These are phyloP conservation scores for Strobilomyces confusus DNA, from an alignment of 768 basidiomycete genomes.

Conservation along the genomic window DNA sequence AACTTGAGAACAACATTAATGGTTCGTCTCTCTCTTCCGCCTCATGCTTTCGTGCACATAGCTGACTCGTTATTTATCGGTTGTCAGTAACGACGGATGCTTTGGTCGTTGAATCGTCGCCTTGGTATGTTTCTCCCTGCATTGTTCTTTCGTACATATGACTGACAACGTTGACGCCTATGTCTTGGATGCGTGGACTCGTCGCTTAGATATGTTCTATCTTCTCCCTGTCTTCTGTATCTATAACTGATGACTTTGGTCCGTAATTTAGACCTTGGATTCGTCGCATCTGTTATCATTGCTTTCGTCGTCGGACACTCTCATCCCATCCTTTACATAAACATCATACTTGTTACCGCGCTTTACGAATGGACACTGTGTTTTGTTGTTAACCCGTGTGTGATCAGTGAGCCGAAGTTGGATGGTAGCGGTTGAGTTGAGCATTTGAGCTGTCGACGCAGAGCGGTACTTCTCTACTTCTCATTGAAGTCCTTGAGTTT, in stretches of 20 bases:
- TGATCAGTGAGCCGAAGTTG: not conserved
- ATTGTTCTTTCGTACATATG: not conserved
- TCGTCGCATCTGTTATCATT: not conserved
- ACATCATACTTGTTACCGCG: not conserved
- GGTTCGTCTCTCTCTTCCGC: not conserved
- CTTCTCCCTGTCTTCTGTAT: too few relatives aligned
- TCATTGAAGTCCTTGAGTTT: not conserved
- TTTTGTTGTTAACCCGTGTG: not conserved
- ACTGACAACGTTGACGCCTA: not conserved
- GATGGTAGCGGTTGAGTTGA: not conserved
- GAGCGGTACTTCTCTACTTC: too few relatives aligned
- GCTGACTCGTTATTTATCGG: not conserved
- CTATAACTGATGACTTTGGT: too few relatives aligned
- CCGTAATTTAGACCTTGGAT: too few relatives aligned
- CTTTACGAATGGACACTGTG: not conserved
- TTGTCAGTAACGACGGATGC: not conserved
- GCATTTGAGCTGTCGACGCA: not conserved
- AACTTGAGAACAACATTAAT: not conserved
- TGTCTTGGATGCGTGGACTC: not conserved
- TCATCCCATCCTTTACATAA: not conserved
- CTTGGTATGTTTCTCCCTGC: not conserved
- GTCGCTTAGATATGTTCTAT: too few relatives aligned
- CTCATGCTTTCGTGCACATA: not conserved
- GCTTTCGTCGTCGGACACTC: not conserved
- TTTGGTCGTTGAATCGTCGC: not conserved